Evolutionary conservation across 805 yeast species (phyloP).

Genomic region (Starmerella asiatica): DNA sequence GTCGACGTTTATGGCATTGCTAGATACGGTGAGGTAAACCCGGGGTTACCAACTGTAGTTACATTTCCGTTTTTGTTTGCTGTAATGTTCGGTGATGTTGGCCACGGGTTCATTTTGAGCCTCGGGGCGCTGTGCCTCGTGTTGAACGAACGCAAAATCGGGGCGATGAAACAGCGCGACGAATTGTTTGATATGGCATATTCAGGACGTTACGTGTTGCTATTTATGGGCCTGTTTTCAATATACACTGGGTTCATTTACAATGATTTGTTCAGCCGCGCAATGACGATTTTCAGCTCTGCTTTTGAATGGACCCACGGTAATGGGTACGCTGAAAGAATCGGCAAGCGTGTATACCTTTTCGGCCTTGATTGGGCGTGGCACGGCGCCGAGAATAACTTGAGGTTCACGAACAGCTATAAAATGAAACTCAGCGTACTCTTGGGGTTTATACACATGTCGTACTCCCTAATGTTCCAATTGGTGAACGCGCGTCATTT

Average conservation of each 20-base stretch:
- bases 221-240: constrained; percentile 88
- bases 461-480: constrained; percentile 74
- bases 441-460: constrained; percentile 92
- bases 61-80: constrained; percentile 99
- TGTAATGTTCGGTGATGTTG: constrained; percentile 96
- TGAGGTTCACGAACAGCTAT: constrained; percentile 84
- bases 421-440: constrained; percentile 92
- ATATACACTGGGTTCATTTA: constrained; percentile 90
- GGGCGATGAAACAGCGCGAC: constrained; percentile 57
- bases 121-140: constrained; percentile 62
- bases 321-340: constrained; percentile 52
- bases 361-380: constrained; percentile 88
- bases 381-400: constrained; percentile 93
- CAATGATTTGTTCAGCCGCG: constrained; percentile 84
- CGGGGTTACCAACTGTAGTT: constrained; percentile 85
- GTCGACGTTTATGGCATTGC: constrained; percentile 94
- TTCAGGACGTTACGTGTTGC: constrained; percentile 77
- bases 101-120: constrained; percentile 80
- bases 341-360: constrained; percentile 58
- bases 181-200: constrained; percentile 96
- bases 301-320: constrained; percentile 88
- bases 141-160: constrained; percentile 53
- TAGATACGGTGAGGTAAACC: constrained; percentile 85
- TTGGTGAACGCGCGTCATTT: constrained; percentile 61
- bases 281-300: constrained; percentile 73